phyloP scores from a whole-genome alignment of 192 early-diverging fungal genomes.

The Piromyces finnis region DNA sequence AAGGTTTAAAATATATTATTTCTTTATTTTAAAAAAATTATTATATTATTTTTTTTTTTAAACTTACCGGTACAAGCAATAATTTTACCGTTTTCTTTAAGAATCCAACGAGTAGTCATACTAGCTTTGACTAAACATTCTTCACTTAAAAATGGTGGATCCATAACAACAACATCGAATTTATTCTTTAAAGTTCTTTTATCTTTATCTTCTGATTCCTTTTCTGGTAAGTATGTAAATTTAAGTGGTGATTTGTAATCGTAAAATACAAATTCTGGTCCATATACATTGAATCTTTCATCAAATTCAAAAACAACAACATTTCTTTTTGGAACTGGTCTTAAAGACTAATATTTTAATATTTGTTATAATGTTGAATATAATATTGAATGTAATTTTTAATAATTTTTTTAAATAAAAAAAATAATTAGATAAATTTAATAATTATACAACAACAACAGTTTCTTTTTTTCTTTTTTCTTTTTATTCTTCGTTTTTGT shows the following conservation, averaged over 20 bases:
- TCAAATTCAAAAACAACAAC: constrained; percentile 57
- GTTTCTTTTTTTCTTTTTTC: too few relatives aligned
- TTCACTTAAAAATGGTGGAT: constrained; percentile 62
- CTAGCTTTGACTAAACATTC: constrained; percentile 55
- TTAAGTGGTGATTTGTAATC: constrained; percentile 46
- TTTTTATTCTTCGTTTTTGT: not conserved
- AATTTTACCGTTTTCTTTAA: constrained; percentile 24
- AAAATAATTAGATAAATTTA: too few relatives aligned
- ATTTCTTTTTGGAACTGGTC: not conserved
- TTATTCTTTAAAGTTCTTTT: constrained; percentile 4
- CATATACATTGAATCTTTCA: constrained; percentile 51
- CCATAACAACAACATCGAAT: constrained; percentile 54
- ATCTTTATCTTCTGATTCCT: constrained; percentile 13
- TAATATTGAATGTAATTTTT: too few relatives aligned
- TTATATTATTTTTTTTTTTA: too few relatives aligned
- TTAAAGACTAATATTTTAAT: not conserved
- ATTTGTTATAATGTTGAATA: too few relatives aligned
- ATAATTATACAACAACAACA: too few relatives aligned
- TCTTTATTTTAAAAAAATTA: too few relatives aligned
- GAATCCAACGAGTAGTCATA: constrained; percentile 30
- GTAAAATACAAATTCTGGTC: constrained; percentile 43
- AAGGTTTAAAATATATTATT: too few relatives aligned
- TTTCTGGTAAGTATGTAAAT: not conserved
- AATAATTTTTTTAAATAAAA: too few relatives aligned
- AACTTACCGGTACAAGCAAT: constrained; percentile 41